phyloP scores from a whole-genome alignment of 202 grass and related monocot species.

The Panicum virgatum region DNA sequence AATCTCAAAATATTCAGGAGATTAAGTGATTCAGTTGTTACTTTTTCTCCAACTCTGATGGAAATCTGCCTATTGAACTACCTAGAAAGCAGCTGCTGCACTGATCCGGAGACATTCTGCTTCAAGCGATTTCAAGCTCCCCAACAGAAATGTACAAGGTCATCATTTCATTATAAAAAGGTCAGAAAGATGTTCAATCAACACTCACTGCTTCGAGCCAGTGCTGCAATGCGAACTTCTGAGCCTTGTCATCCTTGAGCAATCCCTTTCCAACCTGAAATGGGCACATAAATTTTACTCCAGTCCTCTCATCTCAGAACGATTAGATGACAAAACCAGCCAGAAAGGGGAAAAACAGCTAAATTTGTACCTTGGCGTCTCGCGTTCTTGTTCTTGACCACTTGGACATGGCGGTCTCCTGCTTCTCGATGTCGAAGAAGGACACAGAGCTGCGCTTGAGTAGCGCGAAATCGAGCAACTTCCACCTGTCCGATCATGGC shows the following conservation, averaged over 20 bases:
- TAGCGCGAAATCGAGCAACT: constrained; percentile 85
- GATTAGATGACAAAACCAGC: background rate
- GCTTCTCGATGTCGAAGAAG: constrained; percentile 91
- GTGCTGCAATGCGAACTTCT: constrained; percentile 91
- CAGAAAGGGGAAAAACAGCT: background rate
- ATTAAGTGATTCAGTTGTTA: no score
- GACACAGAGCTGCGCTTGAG: constrained; percentile 91
- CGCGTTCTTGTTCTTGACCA: constrained; percentile 88
- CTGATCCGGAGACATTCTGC: no score
- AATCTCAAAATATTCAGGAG: no score
- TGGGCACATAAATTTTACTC: background rate
- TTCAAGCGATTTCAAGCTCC: no score
- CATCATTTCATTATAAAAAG: no score
- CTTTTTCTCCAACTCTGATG: no score
- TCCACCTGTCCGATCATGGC: constrained; percentile 58
- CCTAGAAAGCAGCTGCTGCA: no score
- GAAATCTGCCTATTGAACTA: no score
- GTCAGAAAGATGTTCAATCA: background rate
- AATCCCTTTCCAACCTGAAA: constrained; percentile 92
- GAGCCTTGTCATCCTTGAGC: constrained; percentile 89
- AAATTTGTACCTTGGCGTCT: constrained; percentile 67
- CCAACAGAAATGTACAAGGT: no score
- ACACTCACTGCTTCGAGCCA: constrained; percentile 91
- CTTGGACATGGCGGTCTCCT: constrained; percentile 80
- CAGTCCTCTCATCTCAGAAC: background rate